phyloP scores from a whole-genome alignment of 176 grass and related monocot genomes.

The Oryza officinalis region DNA sequence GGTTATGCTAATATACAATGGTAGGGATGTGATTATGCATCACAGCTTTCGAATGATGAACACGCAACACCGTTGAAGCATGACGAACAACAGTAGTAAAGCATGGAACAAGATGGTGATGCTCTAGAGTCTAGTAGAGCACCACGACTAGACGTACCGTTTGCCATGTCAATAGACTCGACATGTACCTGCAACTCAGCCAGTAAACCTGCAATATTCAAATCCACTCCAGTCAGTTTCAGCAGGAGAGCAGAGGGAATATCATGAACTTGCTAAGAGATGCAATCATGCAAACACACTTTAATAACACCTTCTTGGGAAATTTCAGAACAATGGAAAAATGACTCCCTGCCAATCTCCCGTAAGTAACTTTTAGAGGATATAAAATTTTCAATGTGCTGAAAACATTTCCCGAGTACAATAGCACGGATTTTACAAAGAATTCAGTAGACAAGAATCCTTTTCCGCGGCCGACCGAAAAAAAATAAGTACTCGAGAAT shows the following conservation, averaged over 20 bases:
- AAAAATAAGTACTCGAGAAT: not conserved
- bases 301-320: not conserved
- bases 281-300: not conserved
- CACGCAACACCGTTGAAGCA: constrained; percentile 1
- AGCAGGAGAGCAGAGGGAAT: not conserved
- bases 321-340: not conserved
- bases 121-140: not conserved
- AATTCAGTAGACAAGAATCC: not conserved
- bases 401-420: not conserved
- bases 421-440: not conserved
- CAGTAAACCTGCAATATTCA: constrained; percentile 61
- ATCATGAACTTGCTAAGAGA: not conserved
- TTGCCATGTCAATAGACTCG: constrained; percentile 90
- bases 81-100: not conserved
- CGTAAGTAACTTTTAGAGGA: not conserved
- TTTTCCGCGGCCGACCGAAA: too few species aligned
- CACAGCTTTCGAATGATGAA: not conserved
- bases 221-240: constrained; percentile 24
- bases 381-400: not conserved
- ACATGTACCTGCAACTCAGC: constrained; percentile 83
- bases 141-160: constrained; percentile 39
- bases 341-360: not conserved
- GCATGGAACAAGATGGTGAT: not conserved
- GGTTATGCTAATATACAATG: not conserved
- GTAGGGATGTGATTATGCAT: not conserved